Conservation (phyloP, 2,329 filamentous ascomycete genomes). For the Colletotrichum lupini region DNA sequence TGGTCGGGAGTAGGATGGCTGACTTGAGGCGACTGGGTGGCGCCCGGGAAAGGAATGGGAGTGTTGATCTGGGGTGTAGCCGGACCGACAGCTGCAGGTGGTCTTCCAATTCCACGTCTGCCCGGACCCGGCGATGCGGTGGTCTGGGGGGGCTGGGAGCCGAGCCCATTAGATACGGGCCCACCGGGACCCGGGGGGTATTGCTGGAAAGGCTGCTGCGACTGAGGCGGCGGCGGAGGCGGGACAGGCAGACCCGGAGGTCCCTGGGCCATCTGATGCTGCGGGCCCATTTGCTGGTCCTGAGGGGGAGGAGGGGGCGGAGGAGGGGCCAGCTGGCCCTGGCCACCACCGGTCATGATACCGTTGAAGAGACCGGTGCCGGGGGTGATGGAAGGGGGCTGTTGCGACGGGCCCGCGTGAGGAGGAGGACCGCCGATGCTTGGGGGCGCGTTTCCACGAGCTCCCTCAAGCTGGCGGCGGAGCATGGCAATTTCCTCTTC, state of each 20-base stretch:
- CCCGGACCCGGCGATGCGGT: slow-evolving; percentile 89
- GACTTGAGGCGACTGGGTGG: slow-evolving; percentile 85
- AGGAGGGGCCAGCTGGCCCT: slow-evolving; percentile 86
- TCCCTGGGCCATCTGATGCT: slow-evolving; percentile 75
- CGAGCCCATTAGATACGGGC: slow-evolving; percentile 76
- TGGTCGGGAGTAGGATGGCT: slow-evolving; percentile 84
- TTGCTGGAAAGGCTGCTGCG: slow-evolving; percentile 79
- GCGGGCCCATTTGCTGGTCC: slow-evolving; percentile 68
- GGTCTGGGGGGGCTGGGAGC: slow-evolving; percentile 82
- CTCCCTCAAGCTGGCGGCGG: slow-evolving; percentile 85
- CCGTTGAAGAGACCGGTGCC: slow-evolving; percentile 94
- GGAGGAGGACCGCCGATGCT: slow-evolving; percentile 76
- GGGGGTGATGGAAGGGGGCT: slow-evolving; percentile 88
- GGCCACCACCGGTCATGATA: slow-evolving; percentile 91
- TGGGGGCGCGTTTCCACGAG: slow-evolving; percentile 71
- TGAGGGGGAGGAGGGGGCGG: slow-evolving; percentile 71
- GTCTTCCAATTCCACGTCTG: slow-evolving; percentile 76
- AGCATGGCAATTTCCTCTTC: slow-evolving; percentile 90
- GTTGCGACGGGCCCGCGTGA: slow-evolving; percentile 83
- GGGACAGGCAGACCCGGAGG: slow-evolving; percentile 73
- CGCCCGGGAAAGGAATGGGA: slow-evolving; percentile 85
- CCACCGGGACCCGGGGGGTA: slow-evolving; percentile 66
- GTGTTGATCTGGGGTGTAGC: slow-evolving; percentile 94
- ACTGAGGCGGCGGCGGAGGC: slow-evolving; percentile 68
- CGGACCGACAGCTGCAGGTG: slow-evolving; percentile 72